Evolutionary conservation across 805 yeast species (phyloP).

Genomic region (Starmerella potacharoeniae): DNA sequence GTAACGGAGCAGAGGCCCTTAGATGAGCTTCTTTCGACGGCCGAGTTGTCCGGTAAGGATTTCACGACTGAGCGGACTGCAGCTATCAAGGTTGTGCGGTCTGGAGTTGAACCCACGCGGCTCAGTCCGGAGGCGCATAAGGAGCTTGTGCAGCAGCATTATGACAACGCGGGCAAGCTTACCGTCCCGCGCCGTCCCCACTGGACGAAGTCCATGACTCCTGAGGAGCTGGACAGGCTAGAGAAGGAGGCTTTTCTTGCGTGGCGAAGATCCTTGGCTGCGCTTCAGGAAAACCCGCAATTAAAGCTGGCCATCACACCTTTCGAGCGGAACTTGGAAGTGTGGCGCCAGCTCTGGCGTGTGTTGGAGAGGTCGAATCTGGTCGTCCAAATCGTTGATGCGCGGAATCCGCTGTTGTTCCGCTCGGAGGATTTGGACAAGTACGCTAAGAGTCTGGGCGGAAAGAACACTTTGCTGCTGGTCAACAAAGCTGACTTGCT

Average conservation of each 20-base stretch:
- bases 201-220: constrained; percentile 67
- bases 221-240: constrained; percentile 64
- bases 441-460: constrained; percentile 61
- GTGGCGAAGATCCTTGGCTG: constrained; percentile 88
- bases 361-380: constrained; percentile 91
- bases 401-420: constrained; percentile 83
- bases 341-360: constrained; percentile 98
- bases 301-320: constrained; percentile 66
- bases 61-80: constrained; percentile 83
- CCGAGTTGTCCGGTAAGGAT: constrained; percentile 91
- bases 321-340: constrained; percentile 92
- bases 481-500: constrained; percentile 91
- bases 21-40: constrained; percentile 90
- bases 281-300: constrained; percentile 72
- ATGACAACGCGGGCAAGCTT: constrained; percentile 43
- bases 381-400: constrained; percentile 94
- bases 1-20: constrained; percentile 89
- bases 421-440: constrained; percentile 77
- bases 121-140: constrained; percentile 43
- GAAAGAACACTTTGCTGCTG: constrained; percentile 68
- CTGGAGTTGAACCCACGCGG: constrained; percentile 38
- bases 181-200: constrained; percentile 88
- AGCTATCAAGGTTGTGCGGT: constrained; percentile 62
- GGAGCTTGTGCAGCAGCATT: constrained; percentile 45
- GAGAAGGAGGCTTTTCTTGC: constrained; percentile 85